Base-by-base conservation (phyloP, 2,329 filamentous ascomycete genomes). In the Chalaropsis thielavioides region DNA sequence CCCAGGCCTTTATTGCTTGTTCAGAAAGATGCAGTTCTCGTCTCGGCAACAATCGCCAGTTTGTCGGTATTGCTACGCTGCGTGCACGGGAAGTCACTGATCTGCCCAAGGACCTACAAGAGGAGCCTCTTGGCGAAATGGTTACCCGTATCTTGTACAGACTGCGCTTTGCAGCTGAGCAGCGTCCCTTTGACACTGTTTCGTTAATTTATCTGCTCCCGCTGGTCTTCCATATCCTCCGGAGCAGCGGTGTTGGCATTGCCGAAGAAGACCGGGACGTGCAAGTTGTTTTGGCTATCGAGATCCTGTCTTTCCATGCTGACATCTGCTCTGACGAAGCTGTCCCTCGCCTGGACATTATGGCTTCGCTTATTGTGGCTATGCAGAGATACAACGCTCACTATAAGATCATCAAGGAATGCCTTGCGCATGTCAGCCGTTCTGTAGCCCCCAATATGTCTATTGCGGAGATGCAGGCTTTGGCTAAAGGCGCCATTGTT, bases 401-500 rank as follows among this genome's bases (percentile, higher is more conserved):
- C 75, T 96, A 96, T 78, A 96, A 96, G 75, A 79, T 92, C 66
- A 85, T 96, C 75, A 96, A 92, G 74, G 94, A 99, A 74, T 95
- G 90, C 71, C 83, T 99, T 68, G 81, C 88, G 64, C 90, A 97
- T 73, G 82, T 95, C 69, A 90, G 89, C 71, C 86, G 91, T 67
- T 92, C 87, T 68, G 81, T 97, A 62, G 88, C 92, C 2, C 85
- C 88, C 1, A 96, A 90, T 70, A 91, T 96, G 69, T 85, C 75
- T 65, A 73, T 79, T 2, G 75, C 81, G 1, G 95, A 99, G 75
- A 86, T 94, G 65, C 76, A 79, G 11, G 83, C 89, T 17, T 81
- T 97, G n/a, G 82, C 91, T 11, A 82, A 84, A 68, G 94, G 92
- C 44, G 80, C 83, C 0, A 91, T 94, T 69, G 89, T 95, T 13